Conservation (phyloP, 345 rosid species). For the Gossypium longicalyx region DNA sequence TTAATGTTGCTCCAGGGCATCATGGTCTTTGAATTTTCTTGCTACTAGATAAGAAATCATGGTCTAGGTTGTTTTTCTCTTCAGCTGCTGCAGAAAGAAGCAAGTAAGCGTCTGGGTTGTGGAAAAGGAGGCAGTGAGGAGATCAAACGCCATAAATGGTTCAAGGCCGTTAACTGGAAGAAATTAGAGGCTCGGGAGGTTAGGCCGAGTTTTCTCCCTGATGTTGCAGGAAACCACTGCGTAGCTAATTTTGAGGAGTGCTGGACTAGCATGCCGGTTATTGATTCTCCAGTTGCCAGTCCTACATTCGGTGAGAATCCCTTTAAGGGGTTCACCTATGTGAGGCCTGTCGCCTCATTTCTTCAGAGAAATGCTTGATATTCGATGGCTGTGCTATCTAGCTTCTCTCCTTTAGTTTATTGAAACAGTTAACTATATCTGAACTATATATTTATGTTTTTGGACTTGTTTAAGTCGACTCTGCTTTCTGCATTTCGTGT, state of each 20-base stretch:
- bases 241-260: conserved; percentile 46
- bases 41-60: background rate
- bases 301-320: conserved; percentile 42
- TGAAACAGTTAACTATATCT: background rate
- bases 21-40: conserved; percentile 8
- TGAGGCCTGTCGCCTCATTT: conserved; percentile 35
- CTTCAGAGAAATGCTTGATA: conserved; percentile 26
- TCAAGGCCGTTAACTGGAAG: conserved; percentile 44
- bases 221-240: conserved; percentile 47
- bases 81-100: conserved; percentile 46
- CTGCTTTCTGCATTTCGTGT: background rate
- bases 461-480: background rate
- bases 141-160: conserved; percentile 49
- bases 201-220: conserved; percentile 48
- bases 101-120: conserved; percentile 42
- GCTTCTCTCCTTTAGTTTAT: background rate
- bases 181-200: conserved; percentile 44
- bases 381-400: background rate
- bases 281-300: conserved; percentile 49
- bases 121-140: conserved; percentile 41
- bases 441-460: background rate
- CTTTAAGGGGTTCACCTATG: conserved; percentile 39
- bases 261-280: conserved; percentile 48
- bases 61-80: conserved; percentile 4
- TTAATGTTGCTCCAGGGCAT: background rate